Evolutionary conservation across 768 basidiomycete genomes (phyloP), one percentile per base, ranked within the genome.

Genomic region (Mycena albidolilacea): DNA sequence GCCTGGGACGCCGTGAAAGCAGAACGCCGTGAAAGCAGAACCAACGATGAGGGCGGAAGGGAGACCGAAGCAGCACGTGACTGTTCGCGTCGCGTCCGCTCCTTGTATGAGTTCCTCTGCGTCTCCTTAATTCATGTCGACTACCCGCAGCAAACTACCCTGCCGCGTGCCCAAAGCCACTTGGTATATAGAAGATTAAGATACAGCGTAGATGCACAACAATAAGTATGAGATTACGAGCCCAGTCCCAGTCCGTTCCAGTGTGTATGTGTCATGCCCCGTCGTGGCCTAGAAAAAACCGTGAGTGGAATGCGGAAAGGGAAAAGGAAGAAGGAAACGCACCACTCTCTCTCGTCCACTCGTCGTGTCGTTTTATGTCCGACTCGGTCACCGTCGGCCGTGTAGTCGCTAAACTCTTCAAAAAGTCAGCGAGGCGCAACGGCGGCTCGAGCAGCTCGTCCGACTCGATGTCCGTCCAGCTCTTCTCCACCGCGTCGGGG

Each of bases 401-500:
- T n/a, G 93, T 94, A 60, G 86, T 91, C 64, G 90, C 88, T 64
- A 98, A 83, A 37, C 93, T 92, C 78, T 92, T 93, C 79, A 97
- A 77, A 79, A 98, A 98, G 80, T 98, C 97, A 11, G 83, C 85
- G 41, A 95, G 64, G 69, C 85, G 90, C 80, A 99, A 84, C 64
- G 92, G 88, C 1, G 98, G 97, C 81, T 99, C 97, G n/a, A 92
- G 85, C 48, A 98, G 85, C 80, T 98, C 95, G 66, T 98, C 94
- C 2, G 93, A 92, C 55, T 92, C 91, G 54, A 99, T 87, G 67
- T 94, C 93, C 23, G 93, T 89, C 97, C 97, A 98, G 7, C 90
- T 85, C 86, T 93, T 96, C 84, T 99, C 97, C 62, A 90, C 85
- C 0, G 95, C 97, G 0, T 90, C 90, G 0, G 90, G 87, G 76